Evolutionary conservation across 176 grass and related monocot species (phyloP), one percentile per base, ranked within the genome.

Genomic region (Paspalum notatum): DNA sequence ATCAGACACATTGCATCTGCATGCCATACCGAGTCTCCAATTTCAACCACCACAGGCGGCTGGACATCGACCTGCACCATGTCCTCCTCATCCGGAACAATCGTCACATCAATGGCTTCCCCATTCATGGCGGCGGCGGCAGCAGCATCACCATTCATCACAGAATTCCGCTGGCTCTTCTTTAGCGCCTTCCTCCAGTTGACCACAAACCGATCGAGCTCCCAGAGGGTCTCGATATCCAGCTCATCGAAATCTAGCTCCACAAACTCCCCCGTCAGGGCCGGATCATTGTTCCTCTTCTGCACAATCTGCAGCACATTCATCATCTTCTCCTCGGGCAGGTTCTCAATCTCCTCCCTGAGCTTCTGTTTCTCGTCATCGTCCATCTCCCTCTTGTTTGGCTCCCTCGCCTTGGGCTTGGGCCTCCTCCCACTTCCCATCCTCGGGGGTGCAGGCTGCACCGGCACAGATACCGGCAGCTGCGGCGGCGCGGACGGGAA

Each of bases 201-300:
- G 77, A 85, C 80, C 50, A 98, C 71, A 9, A 98, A 98, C 11
- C 95, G 87, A 88, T 98, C 95, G 5, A 98, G 83, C 73, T 94
- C 95, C 95, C 95, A 98, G 16, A 98, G 79, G 3, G 95, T 98
- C 53, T 98, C 95, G 4, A 79, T 76, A 76, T 94, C 92, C 92
- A 98, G 85, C 9, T 71, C 62, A 17, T 98, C 92, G 2, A 98
- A 90, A 79, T 98, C 95, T 21, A 98, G 80, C 77, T 92, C 95
- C 17, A 98, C 89, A 44, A 81, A 90, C 46, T 92, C 95, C 13
- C 88, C 95, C 27, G 68, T 32, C 64, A 92, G 84, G 0, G 80
- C 80, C 0, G 90, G 81, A 76, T 89, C 90, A 7, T 47, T 76
- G 12, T 92, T 94, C 75, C 92, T 87, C 92, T 98, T 98, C 77